Conservation (phyloP, 495 filamentous ascomycete species). For the Parathielavia hyrcaniae region DNA sequence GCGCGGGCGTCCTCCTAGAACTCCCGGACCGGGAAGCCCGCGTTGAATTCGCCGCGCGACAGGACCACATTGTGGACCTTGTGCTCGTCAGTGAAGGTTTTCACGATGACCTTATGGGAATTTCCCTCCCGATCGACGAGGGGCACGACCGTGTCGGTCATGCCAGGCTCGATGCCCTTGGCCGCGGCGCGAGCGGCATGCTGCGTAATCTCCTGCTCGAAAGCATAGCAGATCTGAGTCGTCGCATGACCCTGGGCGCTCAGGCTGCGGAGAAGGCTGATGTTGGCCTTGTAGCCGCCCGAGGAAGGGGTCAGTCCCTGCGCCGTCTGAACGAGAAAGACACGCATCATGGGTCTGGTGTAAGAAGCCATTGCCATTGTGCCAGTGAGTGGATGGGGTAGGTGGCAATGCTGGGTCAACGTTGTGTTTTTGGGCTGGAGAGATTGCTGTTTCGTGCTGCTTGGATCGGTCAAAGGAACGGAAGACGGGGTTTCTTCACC, state of each 20-base stretch:
- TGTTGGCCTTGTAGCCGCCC: slow-evolving; percentile 32
- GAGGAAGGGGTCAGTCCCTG: slow-evolving; percentile 31
- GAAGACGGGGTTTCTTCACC: slow-evolving; percentile 16
- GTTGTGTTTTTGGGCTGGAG: slow-evolving; percentile 1
- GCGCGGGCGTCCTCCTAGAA: slow-evolving; percentile 24
- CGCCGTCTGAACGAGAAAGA: slow-evolving; percentile 32
- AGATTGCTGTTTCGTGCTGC: neutral
- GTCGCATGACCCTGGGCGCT: slow-evolving; percentile 15
- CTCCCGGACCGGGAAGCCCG: slow-evolving; percentile 23
- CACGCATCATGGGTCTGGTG: slow-evolving; percentile 19
- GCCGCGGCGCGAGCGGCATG: slow-evolving; percentile 15
- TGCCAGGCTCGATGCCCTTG: slow-evolving; percentile 23
- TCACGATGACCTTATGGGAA: slow-evolving; percentile 12
- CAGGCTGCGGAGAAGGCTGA: slow-evolving; percentile 26
- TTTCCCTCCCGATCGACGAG: slow-evolving; percentile 9
- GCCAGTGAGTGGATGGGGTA: neutral
- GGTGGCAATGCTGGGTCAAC: neutral
- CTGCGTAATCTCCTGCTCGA: slow-evolving; percentile 19
- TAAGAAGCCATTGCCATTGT: slow-evolving; percentile 3
- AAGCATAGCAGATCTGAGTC: slow-evolving; percentile 30
- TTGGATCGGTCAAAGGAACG: slow-evolving; percentile 2
- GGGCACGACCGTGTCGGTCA: neutral
- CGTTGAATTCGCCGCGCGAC: slow-evolving; percentile 15
- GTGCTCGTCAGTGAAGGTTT: slow-evolving; percentile 27
- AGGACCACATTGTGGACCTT: slow-evolving; percentile 25